Conservation (phyloP, 805 yeast species). For the Hanseniaspora nectarophila region DNA sequence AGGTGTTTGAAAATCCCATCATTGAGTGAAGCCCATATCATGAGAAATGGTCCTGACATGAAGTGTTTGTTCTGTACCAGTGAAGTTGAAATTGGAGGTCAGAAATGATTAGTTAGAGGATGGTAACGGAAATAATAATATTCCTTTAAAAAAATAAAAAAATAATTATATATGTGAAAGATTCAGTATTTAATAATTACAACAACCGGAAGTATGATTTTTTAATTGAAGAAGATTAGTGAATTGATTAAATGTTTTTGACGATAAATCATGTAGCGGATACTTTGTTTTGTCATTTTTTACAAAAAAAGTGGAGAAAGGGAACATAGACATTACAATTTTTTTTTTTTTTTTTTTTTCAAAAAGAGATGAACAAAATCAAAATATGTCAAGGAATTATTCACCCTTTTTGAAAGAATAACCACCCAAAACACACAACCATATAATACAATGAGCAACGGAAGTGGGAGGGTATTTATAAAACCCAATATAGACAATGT, state of each 20-base stretch:
- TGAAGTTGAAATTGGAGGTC: constrained; percentile 34
- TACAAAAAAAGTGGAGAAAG: no score
- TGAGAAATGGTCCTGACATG: constrained; percentile 36
- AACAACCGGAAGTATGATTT: no score
- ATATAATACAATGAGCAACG: constrained; percentile 26
- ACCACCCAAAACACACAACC: constrained; percentile 49
- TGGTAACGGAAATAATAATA: neutral
- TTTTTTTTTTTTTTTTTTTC: no score
- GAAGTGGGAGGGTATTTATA: constrained; percentile 20
- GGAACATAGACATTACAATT: no score
- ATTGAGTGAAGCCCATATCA: constrained; percentile 85
- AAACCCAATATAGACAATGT: constrained; percentile 33
- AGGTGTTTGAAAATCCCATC: constrained; percentile 84
- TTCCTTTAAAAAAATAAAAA: neutral
- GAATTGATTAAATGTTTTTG: no score
- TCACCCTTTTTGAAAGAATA: no score
- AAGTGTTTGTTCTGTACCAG: constrained; percentile 51
- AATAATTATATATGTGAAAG: neutral
- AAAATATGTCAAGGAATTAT: no score
- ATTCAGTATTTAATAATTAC: no score
- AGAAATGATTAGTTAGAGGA: neutral
- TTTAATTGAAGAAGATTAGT: no score
- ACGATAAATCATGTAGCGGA: no score
- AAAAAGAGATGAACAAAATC: neutral
- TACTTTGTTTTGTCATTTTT: no score